Conservation (phyloP, 1,284 basidiomycete species). For the Farysia itapuensis region DNA sequence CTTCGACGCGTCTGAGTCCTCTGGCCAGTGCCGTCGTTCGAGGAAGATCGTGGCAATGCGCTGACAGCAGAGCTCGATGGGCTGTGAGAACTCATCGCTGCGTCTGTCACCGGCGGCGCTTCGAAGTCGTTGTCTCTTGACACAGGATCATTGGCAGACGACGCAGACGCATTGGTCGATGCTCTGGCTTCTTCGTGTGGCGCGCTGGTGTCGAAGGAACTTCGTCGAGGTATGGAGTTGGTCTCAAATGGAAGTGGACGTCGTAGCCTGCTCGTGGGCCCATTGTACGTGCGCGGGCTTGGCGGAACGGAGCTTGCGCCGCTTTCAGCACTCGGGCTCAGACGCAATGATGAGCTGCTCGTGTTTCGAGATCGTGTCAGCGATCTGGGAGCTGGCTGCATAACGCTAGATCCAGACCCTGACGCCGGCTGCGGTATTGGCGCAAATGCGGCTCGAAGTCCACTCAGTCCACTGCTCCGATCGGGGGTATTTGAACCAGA, state of each 20-base stretch:
- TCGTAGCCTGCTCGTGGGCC: too few relatives aligned
- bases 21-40: background rate
- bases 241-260: background rate
- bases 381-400: conserved; percentile 26
- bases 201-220: too few relatives aligned
- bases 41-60: too few relatives aligned
- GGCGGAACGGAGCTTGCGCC: background rate
- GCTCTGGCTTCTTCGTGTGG: too few relatives aligned
- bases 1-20: conserved; percentile 5
- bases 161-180: too few relatives aligned
- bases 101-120: too few relatives aligned
- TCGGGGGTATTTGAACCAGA: conserved; percentile 28
- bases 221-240: too few relatives aligned
- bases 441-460: conserved; percentile 23
- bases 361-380: conserved; percentile 11
- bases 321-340: background rate
- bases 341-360: conserved; percentile 31
- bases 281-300: background rate
- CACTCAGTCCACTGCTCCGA: conserved; percentile 7
- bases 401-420: conserved; percentile 20
- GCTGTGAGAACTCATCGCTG: too few relatives aligned
- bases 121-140: too few relatives aligned
- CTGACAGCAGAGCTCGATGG: too few relatives aligned
- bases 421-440: conserved; percentile 9
- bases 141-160: too few relatives aligned